Base-by-base conservation (phyloP, 768 basidiomycete species). In the Galerina marginata region DNA sequence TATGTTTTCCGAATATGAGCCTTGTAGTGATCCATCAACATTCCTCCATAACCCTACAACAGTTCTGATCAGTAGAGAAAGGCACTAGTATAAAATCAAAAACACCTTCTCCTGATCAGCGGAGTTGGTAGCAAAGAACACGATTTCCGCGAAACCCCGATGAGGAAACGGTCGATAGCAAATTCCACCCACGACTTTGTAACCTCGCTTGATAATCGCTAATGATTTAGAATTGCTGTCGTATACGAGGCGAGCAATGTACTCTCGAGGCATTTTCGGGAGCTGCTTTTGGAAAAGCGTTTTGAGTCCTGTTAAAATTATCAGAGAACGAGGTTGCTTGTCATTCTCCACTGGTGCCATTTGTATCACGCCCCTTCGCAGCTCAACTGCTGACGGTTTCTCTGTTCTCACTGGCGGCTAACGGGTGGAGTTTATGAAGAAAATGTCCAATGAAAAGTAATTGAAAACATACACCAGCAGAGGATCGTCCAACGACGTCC, bases 1-100 rank as follows among this genome's bases (percentile, higher is more conserved):
- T 95, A 93, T 9, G 88, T 85, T 60, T 83, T 80, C 62, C 89
- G 88, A 64, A 98, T 90, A 74, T 98, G 92, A 46, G 91, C 89
- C 77, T 99, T 99, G 82, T 95, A 94, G 73, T 97, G 90, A 72
- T 98, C 96, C 96, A 99, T 99, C 42, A 99, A 82, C 84, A 98
- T 94, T 36, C 92, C 93, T 47, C 97, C 97, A 68, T 99, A 99
- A 11, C 97, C 96, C 95, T 98, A 64, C 12, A 49, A 54, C 49
- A 51, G 10, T 37, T 29, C 15, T 33, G 25, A 6, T 60, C 29
- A 56, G 50, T 49, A 46, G 15, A 25, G 16, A 14, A 11, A 11
- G 38, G 16, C 46, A 16, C 2, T 44, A 29, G 14, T 56, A 10
- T 14, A 39, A 38, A 46, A n/a, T 44, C 38, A 25, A 55, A 45